A percentile compares a stretch with the other conserved stretches of the same genome.
Evolutionary conservation across 768 basidiomycete species (phyloP).

Genomic region (Dacryopinax spathularia): DNA sequence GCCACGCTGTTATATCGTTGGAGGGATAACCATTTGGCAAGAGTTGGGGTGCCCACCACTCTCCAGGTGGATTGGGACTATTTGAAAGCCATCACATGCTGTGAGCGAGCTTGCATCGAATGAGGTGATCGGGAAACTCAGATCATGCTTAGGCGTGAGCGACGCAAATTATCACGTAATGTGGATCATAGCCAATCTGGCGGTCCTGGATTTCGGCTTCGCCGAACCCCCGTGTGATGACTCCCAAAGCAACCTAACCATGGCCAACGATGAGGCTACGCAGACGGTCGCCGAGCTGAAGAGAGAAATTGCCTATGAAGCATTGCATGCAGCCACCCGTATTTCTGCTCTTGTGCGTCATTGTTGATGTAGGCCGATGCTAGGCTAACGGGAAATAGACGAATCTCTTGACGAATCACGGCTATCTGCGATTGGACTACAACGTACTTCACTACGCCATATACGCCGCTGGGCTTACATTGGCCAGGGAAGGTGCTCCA

Average conservation of each 20-base stretch:
- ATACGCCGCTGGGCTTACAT: slow-evolving; percentile 66
- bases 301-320: slow-evolving; percentile 63
- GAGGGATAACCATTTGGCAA: slow-evolving; percentile 58
- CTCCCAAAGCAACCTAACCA: slow-evolving; percentile 13
- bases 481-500: slow-evolving; percentile 67
- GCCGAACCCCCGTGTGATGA: slow-evolving; percentile 45
- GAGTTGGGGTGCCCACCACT: slow-evolving; percentile 75
- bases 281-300: slow-evolving; percentile 39
- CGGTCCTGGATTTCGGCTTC: slow-evolving; percentile 73
- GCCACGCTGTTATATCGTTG: slow-evolving; percentile 48
- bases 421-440: slow-evolving; percentile 74
- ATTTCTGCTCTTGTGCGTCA: slow-evolving; percentile 69
- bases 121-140: neutral
- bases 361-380: neutral
- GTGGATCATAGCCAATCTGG: slow-evolving; percentile 74
- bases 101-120: slow-evolving; percentile 23
- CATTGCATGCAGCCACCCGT: slow-evolving; percentile 68
- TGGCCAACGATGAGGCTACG: slow-evolving; percentile 21
- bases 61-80: slow-evolving; percentile 86
- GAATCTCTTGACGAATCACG: slow-evolving; percentile 71
- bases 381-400: slow-evolving; percentile 30
- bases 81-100: slow-evolving; percentile 54
- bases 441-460: slow-evolving; percentile 82
- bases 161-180: slow-evolving; percentile 84
- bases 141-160: slow-evolving; percentile 40